phyloP scores from a whole-genome alignment of 768 basidiomycete genomes.

The Auriscalpium orientale region DNA sequence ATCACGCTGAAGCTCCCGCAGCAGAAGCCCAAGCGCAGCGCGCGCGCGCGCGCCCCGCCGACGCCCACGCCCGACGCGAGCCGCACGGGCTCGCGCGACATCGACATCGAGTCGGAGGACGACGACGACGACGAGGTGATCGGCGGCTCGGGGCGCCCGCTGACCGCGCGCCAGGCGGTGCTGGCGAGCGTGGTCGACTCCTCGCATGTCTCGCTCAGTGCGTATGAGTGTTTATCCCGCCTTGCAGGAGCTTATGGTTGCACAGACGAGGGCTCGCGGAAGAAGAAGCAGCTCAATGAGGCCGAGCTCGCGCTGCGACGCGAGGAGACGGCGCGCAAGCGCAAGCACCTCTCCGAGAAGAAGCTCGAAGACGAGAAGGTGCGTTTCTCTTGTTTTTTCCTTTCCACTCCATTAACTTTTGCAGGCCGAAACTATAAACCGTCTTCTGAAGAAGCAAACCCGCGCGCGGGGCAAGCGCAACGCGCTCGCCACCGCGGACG shows the following conservation, averaged over 20 bases:
- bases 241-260: no score
- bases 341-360: slow-evolving; percentile 75
- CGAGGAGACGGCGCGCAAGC: slow-evolving; percentile 77
- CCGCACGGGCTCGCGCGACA: neutral
- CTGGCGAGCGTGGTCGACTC: slow-evolving; percentile 62
- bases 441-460: slow-evolving; percentile 79
- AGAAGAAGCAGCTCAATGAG: slow-evolving; percentile 65
- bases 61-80: slow-evolving; percentile 17
- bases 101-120: slow-evolving; percentile 40
- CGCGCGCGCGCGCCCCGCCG: slow-evolving; percentile 15
- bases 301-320: slow-evolving; percentile 65
- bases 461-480: slow-evolving; percentile 55
- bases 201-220: slow-evolving; percentile 60
- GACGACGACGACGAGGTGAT: slow-evolving; percentile 24
- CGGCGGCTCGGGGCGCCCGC: slow-evolving; percentile 18
- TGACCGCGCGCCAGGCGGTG: slow-evolving; percentile 57
- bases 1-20: slow-evolving; percentile 55
- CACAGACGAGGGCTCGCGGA: slow-evolving; percentile 29
- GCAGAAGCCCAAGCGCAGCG: slow-evolving; percentile 11
- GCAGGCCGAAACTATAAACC: slow-evolving; percentile 88
- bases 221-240: slow-evolving; percentile 5
- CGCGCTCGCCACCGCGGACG: slow-evolving; percentile 41
- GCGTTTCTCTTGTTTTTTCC: no score
- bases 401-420: no score
- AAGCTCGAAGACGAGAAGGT: slow-evolving; percentile 85